These are phyloP conservation scores for Bolboschoenoplectus hybrid DNA, from an alignment of 202 grass and related monocot species.

Conservation along the genomic window DNA sequence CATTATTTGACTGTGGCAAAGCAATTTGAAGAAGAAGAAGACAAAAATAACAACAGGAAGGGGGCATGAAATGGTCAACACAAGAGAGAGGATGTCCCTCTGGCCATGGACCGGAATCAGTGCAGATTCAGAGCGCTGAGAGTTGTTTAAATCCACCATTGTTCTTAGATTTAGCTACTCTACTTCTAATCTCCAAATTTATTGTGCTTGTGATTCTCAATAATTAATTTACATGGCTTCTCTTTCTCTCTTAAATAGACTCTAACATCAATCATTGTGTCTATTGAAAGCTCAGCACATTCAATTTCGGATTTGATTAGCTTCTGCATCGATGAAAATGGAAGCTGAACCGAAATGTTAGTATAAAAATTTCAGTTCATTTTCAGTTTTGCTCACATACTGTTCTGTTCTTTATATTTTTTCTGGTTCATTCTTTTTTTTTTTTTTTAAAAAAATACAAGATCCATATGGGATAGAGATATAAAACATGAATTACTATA, in stretches of 20 bases:
- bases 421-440: not conserved
- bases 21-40: constrained; percentile 34
- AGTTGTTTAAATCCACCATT: constrained; percentile 30
- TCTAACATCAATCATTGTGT: not conserved
- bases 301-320: constrained; percentile 1
- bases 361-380: not conserved
- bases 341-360: not conserved
- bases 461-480: not conserved
- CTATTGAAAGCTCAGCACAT: not conserved
- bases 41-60: constrained; percentile 32
- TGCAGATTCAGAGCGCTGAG: not conserved
- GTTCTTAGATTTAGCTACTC: not conserved
- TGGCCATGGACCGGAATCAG: constrained; percentile 25
- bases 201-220: not conserved
- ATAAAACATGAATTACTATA: not conserved
- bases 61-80: constrained; percentile 23
- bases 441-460: not conserved
- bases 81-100: not conserved
- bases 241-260: constrained; percentile 28
- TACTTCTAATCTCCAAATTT: not conserved
- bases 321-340: not conserved
- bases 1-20: constrained; percentile 6
- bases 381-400: not conserved
- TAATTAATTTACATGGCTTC: not conserved
- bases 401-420: not conserved